These are phyloP conservation scores for Conoideocrella luteorostrata DNA, from an alignment of 2,329 filamentous ascomycete species.

Conservation along the genomic window DNA sequence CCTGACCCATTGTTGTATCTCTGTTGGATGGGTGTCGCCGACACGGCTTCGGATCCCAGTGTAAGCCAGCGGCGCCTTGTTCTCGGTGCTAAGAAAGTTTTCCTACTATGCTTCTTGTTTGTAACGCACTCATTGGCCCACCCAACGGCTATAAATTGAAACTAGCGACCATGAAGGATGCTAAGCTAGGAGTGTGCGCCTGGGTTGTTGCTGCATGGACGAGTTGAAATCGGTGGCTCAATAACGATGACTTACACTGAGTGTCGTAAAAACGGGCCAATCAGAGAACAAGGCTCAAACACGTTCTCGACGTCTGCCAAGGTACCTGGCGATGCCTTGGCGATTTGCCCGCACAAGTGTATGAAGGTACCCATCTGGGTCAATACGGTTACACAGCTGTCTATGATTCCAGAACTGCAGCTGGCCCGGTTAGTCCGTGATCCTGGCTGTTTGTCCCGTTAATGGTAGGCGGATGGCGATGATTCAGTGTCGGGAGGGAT, in stretches of 20 bases:
- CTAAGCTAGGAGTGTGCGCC: neutral
- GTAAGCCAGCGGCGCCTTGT: no score
- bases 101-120: no score
- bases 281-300: neutral
- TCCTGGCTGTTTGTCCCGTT: no score
- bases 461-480: neutral
- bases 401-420: no score
- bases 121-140: neutral
- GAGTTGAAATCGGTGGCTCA: conserved; percentile 4
- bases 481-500: neutral
- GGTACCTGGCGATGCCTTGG: neutral
- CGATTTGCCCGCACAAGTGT: no score
- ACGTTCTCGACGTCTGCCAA: conserved; percentile 3
- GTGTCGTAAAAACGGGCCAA: conserved; percentile 2
- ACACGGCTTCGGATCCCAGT: no score
- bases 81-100: no score
- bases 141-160: neutral
- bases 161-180: neutral
- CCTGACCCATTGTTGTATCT: no score
- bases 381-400: no score
- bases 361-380: no score
- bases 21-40: no score
- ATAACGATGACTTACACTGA: neutral
- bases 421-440: no score
- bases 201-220: neutral